Base-by-base conservation (phyloP, 1,284 basidiomycete genomes). In the Meira nashicola region DNA sequence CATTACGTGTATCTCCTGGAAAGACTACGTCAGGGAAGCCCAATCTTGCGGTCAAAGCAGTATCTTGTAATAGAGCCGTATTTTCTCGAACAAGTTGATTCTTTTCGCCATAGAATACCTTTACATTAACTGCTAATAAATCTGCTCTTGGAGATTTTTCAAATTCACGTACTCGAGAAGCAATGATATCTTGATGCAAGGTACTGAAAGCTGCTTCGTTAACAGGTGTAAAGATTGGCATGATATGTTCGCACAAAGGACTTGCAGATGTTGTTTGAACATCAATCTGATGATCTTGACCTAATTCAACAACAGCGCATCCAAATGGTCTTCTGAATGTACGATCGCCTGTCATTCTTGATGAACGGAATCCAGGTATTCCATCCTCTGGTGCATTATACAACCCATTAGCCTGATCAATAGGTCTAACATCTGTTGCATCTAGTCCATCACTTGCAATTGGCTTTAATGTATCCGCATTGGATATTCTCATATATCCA, bases 21-120 rank as follows among this genome's bases (percentile, higher is more conserved):
- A 93, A 92, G 9, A 95, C 92, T 1, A 95, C 92, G 70, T 97
- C 94, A 0, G 93, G 90, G 76, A 98, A 98, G 28, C 92, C 92
- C n/a, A 98, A 86, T 6, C 92, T 87, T 17, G 89, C 82, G 1
- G 92, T 92, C 40, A 87, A 83, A 0, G 92, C 88, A 5, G 86
- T 85, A 65, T 89, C 89, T 59, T 88, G 86, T 19, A 97, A 82
- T n/a, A 94, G 80, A 1, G 89, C 89, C 5, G 89, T 87, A 77
- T 95, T 90, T 78, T 94, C 90, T 54, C 85, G 85, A 14, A 90
- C 83, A 63, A 95, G 85, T 0, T 85, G 86, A 28, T 83, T 79
- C 1, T 86, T 83, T 60, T 91, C 86, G 37, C 93, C 94, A 53
- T 89, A 86, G 79, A 95, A 92, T 33, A 90, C 82, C 77, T 91